Conservation (phyloP, 106 monocot genomes). For the Triglochin maritima region DNA sequence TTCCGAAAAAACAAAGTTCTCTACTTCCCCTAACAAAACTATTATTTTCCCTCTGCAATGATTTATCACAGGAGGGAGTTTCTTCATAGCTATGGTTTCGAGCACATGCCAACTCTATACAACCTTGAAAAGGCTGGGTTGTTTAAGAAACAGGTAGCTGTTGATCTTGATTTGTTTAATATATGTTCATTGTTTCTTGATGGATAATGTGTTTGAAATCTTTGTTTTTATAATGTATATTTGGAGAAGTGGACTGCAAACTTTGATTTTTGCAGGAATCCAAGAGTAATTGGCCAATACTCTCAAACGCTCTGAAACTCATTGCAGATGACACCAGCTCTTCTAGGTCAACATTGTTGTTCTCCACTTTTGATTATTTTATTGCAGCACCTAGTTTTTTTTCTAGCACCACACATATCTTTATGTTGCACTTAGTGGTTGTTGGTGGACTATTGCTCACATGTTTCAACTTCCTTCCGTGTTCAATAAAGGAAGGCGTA, state of each 20-base stretch:
- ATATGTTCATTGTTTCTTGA: neutral
- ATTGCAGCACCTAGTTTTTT: too few relatives aligned
- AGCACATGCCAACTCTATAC: conserved; percentile 26
- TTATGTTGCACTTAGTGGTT: too few relatives aligned
- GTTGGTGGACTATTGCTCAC: too few relatives aligned
- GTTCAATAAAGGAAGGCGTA: too few relatives aligned
- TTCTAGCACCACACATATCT: too few relatives aligned
- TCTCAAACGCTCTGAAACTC: conserved; percentile 71
- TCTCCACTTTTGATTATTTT: too few relatives aligned
- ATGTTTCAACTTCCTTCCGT: too few relatives aligned
- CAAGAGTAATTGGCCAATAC: conserved; percentile 67
- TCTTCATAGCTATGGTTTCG: conserved; percentile 33
- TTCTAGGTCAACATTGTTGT: conserved; percentile 37
- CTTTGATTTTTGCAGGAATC: conserved; percentile 48
- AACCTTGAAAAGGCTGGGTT: conserved; percentile 33
- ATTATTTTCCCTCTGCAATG: too few relatives aligned
- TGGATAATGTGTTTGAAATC: neutral
- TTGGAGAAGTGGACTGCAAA: neutral
- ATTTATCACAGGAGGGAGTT: conserved; percentile 21
- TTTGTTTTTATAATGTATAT: neutral
- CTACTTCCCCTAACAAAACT: too few relatives aligned
- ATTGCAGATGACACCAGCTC: conserved; percentile 70
- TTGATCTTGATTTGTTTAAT: neutral
- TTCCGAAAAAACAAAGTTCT: too few relatives aligned
- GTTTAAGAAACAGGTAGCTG: conserved; percentile 24